These are phyloP conservation scores for Cryptococcus maquisensis DNA, from an alignment of 1,284 basidiomycete genomes.

Conservation along the genomic window DNA sequence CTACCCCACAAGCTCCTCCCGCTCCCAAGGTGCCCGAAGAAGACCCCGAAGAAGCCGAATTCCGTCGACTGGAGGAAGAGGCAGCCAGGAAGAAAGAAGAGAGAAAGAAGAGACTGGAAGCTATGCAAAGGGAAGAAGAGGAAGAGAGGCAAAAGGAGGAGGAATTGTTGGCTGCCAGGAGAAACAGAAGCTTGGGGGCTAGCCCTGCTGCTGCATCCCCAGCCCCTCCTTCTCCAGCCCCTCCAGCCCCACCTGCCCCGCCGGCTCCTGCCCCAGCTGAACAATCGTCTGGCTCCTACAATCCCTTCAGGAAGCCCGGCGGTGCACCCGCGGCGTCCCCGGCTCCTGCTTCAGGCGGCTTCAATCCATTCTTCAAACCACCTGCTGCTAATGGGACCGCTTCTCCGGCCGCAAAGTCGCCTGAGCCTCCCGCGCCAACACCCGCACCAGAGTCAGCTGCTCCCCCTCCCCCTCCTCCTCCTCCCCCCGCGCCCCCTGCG, in stretches of 20 bases:
- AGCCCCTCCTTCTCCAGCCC: conserved; percentile 11
- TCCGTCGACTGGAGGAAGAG: conserved; percentile 62
- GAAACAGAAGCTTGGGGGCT: conserved; percentile 22
- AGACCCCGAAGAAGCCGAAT: conserved; percentile 62
- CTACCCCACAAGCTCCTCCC: conserved; percentile 44
- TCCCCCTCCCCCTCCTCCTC: conserved; percentile 35
- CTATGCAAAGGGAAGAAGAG: conserved; percentile 68
- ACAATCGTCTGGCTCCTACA: conserved; percentile 25
- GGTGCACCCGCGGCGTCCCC: conserved; percentile 12
- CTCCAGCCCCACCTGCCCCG: conserved; percentile 20
- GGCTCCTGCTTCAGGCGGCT: conserved; percentile 30
- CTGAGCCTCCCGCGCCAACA: neutral
- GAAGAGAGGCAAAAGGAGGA: conserved; percentile 63
- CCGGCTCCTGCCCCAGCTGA: conserved; percentile 18
- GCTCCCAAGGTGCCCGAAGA: conserved; percentile 46
- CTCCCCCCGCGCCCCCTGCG: conserved; percentile 42
- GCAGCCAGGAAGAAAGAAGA: conserved; percentile 64
- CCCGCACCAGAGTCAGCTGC: conserved; percentile 25
- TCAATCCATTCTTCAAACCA: conserved; percentile 53
- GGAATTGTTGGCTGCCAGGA: conserved; percentile 51
- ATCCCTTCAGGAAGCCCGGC: conserved; percentile 51
- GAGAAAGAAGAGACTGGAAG: conserved; percentile 58
- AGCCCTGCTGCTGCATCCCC: conserved; percentile 7
- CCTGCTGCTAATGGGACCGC: conserved; percentile 26
- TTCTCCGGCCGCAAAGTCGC: conserved; percentile 2